Evolutionary conservation across 495 filamentous ascomycete genomes (phyloP).

Genomic region (Aspergillus conjunctus): DNA sequence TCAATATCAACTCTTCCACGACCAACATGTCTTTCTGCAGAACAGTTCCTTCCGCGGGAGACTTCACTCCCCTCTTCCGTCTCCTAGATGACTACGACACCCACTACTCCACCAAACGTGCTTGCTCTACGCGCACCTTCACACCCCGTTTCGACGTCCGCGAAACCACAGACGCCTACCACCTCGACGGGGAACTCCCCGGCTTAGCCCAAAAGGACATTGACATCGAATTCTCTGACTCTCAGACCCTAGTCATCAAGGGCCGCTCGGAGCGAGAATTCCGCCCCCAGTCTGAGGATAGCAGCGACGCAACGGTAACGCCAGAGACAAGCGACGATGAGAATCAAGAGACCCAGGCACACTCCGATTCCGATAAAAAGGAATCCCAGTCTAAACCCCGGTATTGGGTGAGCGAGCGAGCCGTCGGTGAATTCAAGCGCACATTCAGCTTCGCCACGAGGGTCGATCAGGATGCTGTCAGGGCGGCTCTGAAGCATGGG

Average conservation of each 20-base stretch:
- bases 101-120: constrained; percentile 36
- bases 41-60: constrained; percentile 34
- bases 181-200: constrained; percentile 88
- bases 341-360: constrained; percentile 18
- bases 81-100: constrained; percentile 49
- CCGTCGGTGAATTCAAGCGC: constrained; percentile 78
- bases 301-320: constrained; percentile 55
- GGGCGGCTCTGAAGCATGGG: constrained; percentile 76
- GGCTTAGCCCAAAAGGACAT: constrained; percentile 80
- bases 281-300: constrained; percentile 33
- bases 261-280: constrained; percentile 59
- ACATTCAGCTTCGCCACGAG: constrained; percentile 76
- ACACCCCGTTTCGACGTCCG: constrained; percentile 80
- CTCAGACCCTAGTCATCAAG: constrained; percentile 73
- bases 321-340: neutral
- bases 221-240: constrained; percentile 83
- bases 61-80: constrained; percentile 50
- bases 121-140: constrained; percentile 44
- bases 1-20: constrained; percentile 4
- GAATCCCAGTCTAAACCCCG: constrained; percentile 43
- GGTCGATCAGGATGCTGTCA: constrained; percentile 78
- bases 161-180: constrained; percentile 70
- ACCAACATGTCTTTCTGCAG: constrained; percentile 46
- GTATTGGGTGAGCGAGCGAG: constrained; percentile 87
- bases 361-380: constrained; percentile 23